phyloP scores from a whole-genome alignment of 129 eudicot species.

The Deinandra increscens region DNA sequence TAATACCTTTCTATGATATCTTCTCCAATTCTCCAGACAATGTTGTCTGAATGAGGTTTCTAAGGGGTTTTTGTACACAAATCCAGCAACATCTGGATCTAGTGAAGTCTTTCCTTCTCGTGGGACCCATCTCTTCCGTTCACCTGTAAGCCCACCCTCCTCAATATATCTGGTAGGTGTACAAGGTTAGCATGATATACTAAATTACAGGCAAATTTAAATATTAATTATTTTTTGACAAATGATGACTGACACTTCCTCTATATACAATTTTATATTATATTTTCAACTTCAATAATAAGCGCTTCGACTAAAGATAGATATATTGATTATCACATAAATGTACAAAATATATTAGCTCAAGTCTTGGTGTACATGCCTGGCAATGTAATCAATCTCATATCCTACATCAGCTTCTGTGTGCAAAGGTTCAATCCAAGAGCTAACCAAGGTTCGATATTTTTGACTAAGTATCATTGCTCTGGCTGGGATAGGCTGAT shows the following conservation, averaged over 20 bases:
- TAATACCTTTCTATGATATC: slow-evolving; percentile 76
- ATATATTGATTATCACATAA: slow-evolving; percentile 4
- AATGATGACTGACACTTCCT: no score
- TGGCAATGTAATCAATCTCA: slow-evolving; percentile 89
- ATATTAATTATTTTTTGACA: no score
- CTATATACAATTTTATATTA: neutral
- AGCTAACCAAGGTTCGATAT: slow-evolving; percentile 90
- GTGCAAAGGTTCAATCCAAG: slow-evolving; percentile 98
- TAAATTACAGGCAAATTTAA: neutral
- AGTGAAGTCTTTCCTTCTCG: slow-evolving; percentile 89
- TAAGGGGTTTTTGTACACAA: slow-evolving; percentile 66
- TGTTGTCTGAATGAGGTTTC: slow-evolving; percentile 94
- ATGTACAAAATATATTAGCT: neutral
- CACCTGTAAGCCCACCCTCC: slow-evolving; percentile 98
- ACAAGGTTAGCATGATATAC: slow-evolving; percentile 26
- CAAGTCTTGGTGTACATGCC: slow-evolving; percentile 34
- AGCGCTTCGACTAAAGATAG: neutral
- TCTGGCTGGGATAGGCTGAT: slow-evolving; percentile 78
- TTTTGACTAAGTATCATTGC: slow-evolving; percentile 94
- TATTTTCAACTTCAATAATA: neutral
- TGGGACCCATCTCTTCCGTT: slow-evolving; percentile 96
- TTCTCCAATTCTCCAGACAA: slow-evolving; percentile 78
- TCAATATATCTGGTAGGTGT: slow-evolving; percentile 57
- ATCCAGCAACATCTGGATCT: slow-evolving; percentile 90
- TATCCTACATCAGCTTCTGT: slow-evolving; percentile 96